Evolutionary conservation across 192 early-diverging fungal genomes (phyloP).

Genomic region (Blastocladiella britannica): DNA sequence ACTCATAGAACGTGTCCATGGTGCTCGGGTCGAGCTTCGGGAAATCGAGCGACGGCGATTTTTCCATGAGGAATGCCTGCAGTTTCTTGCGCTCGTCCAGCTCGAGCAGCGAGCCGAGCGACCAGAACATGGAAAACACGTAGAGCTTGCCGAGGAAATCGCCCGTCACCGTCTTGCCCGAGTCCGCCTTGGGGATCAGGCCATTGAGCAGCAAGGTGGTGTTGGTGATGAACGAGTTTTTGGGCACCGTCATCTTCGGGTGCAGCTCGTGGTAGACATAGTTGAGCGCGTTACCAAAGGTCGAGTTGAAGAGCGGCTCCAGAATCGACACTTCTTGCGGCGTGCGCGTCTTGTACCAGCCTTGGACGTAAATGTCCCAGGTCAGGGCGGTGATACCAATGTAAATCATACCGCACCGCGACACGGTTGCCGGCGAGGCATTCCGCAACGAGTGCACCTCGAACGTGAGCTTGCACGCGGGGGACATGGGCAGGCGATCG

Average conservation of each 20-base stretch:
- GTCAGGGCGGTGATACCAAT: conserved; percentile 79
- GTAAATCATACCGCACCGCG: conserved; percentile 99
- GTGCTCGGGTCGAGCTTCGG: conserved; percentile 61
- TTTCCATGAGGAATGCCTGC: conserved; percentile 73
- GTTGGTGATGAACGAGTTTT: conserved; percentile 47
- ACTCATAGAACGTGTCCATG: conserved; percentile 54
- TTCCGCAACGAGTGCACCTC: conserved; percentile 97
- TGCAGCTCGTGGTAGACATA: conserved; percentile 37
- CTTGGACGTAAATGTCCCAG: conserved; percentile 48
- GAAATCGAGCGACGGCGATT: conserved; percentile 71
- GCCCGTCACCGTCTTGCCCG: conserved; percentile 30
- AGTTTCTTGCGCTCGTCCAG: conserved; percentile 60
- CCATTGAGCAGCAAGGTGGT: conserved; percentile 50
- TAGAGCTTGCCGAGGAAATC: conserved; percentile 98
- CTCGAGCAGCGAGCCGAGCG: conserved; percentile 84
- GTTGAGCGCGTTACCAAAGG: conserved; percentile 20
- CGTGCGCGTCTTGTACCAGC: conserved; percentile 63
- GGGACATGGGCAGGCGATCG: conserved; percentile 80
- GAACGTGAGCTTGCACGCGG: conserved; percentile 94
- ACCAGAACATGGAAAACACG: conserved; percentile 49
- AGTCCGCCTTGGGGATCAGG: conserved; percentile 49
- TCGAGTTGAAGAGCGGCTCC: conserved; percentile 28
- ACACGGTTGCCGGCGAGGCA: conserved; percentile 92
- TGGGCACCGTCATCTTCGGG: conserved; percentile 46
- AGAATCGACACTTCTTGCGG: conserved; percentile 51